Evolutionary conservation across 176 grass and related monocot species (phyloP).

Genomic region (Musa beccarii): DNA sequence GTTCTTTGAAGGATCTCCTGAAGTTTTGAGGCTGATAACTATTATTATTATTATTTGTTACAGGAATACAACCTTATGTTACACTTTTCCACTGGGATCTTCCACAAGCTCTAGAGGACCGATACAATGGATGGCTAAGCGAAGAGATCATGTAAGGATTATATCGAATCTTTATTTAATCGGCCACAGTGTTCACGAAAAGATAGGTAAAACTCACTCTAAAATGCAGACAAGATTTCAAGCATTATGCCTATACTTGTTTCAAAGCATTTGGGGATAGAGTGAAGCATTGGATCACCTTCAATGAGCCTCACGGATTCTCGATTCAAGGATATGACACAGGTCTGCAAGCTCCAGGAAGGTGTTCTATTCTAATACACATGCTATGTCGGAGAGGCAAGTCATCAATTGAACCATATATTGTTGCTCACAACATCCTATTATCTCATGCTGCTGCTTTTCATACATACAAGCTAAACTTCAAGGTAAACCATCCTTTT

Average conservation of each 20-base stretch:
- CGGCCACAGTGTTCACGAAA: neutral
- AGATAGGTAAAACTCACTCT: slow-evolving; percentile 1
- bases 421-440: slow-evolving; percentile 72
- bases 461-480: slow-evolving; percentile 53
- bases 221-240: slow-evolving; percentile 65
- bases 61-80: slow-evolving; percentile 71
- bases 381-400: slow-evolving; percentile 67
- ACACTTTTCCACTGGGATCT: slow-evolving; percentile 96
- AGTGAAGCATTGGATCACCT: slow-evolving; percentile 92
- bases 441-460: slow-evolving; percentile 70
- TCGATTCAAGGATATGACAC: slow-evolving; percentile 76
- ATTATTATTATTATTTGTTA: neutral
- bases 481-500: slow-evolving; percentile 42
- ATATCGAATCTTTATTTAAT: slow-evolving; percentile 3
- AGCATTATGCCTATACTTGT: slow-evolving; percentile 65
- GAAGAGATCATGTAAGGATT: slow-evolving; percentile 63
- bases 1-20: neutral
- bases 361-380: slow-evolving; percentile 74
- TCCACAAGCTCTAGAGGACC: slow-evolving; percentile 72
- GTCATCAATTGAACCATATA: slow-evolving; percentile 80
- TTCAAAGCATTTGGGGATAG: slow-evolving; percentile 87
- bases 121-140: slow-evolving; percentile 76
- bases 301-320: slow-evolving; percentile 76
- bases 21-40: neutral
- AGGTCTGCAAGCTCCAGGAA: slow-evolving; percentile 74